phyloP scores from a whole-genome alignment of 2,329 filamentous ascomycete species.

The Lachnellula cervina region DNA sequence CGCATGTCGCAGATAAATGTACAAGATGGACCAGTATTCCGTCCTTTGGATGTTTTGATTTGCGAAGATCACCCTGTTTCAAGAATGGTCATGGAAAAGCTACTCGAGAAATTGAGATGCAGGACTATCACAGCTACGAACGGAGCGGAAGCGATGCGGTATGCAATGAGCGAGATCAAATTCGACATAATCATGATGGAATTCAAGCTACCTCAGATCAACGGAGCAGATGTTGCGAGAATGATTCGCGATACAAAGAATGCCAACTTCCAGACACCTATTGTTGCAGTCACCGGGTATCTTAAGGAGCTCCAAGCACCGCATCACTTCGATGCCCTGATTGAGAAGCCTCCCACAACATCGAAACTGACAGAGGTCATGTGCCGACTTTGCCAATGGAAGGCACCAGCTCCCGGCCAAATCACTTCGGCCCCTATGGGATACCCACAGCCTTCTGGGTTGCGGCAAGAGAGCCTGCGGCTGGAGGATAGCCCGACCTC shows the following conservation, averaged over 20 bases:
- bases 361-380: slow-evolving; percentile 87
- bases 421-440: slow-evolving; percentile 43
- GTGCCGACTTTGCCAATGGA: slow-evolving; percentile 88
- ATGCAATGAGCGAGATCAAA: slow-evolving; percentile 94
- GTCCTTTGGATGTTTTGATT: slow-evolving; percentile 88
- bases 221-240: slow-evolving; percentile 87
- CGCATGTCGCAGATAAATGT: slow-evolving; percentile 88
- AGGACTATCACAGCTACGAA: slow-evolving; percentile 89
- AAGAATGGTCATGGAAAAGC: slow-evolving; percentile 96
- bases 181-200: slow-evolving; percentile 99
- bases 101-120: slow-evolving; percentile 91
- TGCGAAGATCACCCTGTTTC: slow-evolving; percentile 98
- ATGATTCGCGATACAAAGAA: slow-evolving; percentile 99
- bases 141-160: slow-evolving; percentile 86
- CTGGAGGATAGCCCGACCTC: slow-evolving; percentile 73
- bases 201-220: slow-evolving; percentile 91
- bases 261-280: slow-evolving; percentile 87
- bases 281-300: slow-evolving; percentile 95
- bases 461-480: slow-evolving; percentile 59
- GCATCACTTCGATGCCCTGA: slow-evolving; percentile 91
- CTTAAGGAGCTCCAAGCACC: slow-evolving; percentile 94
- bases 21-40: slow-evolving; percentile 77
- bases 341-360: slow-evolving; percentile 94
- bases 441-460: slow-evolving; percentile 56
- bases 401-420: slow-evolving; percentile 57